Evolutionary conservation across 2,329 filamentous ascomycete species (phyloP).

Genomic region (Boeremia exigua): DNA sequence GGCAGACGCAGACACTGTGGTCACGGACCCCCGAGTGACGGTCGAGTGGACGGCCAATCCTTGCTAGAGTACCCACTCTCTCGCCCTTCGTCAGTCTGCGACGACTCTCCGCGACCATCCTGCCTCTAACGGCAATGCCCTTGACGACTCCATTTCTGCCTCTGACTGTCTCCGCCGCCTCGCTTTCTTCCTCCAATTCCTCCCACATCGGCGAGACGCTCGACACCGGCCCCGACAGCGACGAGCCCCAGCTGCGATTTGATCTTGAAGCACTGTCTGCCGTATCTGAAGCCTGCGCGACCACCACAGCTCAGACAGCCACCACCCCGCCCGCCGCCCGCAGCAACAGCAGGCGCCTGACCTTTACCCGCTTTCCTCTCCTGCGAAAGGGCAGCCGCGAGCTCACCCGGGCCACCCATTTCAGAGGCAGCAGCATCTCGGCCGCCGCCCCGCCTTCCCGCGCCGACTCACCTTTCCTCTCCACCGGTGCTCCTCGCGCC

Average conservation of each 20-base stretch:
- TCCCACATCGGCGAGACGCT: constrained; percentile 14
- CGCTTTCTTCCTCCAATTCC: constrained; percentile 22
- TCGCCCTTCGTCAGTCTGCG: constrained; percentile 39
- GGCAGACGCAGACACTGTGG: constrained; percentile 32
- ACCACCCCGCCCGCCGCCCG: constrained; percentile 16
- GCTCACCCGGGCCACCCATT: constrained; percentile 26
- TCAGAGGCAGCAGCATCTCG: constrained; percentile 30
- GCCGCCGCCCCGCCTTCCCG: constrained; percentile 21
- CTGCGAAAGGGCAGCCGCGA: constrained; percentile 44
- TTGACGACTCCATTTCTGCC: constrained; percentile 40
- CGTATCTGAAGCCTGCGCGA: constrained; percentile 10
- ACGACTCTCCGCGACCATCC: constrained; percentile 42
- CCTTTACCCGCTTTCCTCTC: constrained; percentile 44
- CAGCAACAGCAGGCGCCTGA: constrained; percentile 33
- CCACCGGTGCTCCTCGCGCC: constrained; percentile 34
- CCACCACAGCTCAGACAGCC: constrained; percentile 6
- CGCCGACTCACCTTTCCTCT: constrained; percentile 32
- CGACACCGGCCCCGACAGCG: constrained; percentile 15
- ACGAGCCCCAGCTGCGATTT: constrained; percentile 13
- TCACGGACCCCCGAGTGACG: constrained; percentile 26
- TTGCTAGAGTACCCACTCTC: constrained; percentile 46
- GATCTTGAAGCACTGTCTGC: constrained; percentile 13
- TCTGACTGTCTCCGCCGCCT: constrained; percentile 28
- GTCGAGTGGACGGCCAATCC: constrained; percentile 27
- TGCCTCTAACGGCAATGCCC: constrained; percentile 43